phyloP scores from a whole-genome alignment of 129 eudicot genomes.

The Tanacetum coccineum region DNA sequence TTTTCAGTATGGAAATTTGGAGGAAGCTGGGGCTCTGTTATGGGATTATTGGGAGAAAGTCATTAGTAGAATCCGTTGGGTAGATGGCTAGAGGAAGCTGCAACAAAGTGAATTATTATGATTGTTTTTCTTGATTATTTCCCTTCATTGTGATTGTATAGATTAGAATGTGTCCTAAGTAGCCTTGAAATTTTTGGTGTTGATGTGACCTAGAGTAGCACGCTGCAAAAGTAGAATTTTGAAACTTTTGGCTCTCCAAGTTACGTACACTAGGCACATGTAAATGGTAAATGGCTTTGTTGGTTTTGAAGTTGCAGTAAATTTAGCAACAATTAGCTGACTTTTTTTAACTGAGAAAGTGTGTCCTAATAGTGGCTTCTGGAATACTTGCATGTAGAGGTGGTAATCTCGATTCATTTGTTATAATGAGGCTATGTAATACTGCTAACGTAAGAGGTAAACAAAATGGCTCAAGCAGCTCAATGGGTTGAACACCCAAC shows the following conservation, averaged over 20 bases:
- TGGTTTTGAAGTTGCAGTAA: not conserved
- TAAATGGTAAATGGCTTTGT: not conserved
- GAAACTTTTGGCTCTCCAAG: slow-evolving; percentile 6
- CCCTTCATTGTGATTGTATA: slow-evolving; percentile 12
- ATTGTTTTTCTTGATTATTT: not conserved
- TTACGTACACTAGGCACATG: not conserved
- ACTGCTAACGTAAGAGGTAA: too few species aligned
- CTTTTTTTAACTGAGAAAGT: not conserved
- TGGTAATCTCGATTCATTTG: not conserved
- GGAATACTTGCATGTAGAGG: not conserved
- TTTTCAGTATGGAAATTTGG: slow-evolving; percentile 81
- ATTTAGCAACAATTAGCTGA: not conserved
- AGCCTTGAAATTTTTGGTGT: slow-evolving; percentile 13
- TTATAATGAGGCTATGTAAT: not conserved
- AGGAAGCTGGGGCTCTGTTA: slow-evolving; percentile 65
- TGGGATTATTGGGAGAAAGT: slow-evolving; percentile 44
- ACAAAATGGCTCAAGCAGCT: too few species aligned
- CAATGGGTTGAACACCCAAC: too few species aligned
- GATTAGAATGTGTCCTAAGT: slow-evolving; percentile 13
- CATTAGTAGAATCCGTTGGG: slow-evolving; percentile 20
- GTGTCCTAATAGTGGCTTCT: not conserved
- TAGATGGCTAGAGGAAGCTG: slow-evolving; percentile 13
- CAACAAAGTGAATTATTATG: not conserved
- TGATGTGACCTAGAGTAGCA: slow-evolving; percentile 15
- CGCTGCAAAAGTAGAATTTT: slow-evolving; percentile 5